Evolutionary conservation across 202 grass and related monocot species (phyloP).

Genomic region (Elaeis oleifera): DNA sequence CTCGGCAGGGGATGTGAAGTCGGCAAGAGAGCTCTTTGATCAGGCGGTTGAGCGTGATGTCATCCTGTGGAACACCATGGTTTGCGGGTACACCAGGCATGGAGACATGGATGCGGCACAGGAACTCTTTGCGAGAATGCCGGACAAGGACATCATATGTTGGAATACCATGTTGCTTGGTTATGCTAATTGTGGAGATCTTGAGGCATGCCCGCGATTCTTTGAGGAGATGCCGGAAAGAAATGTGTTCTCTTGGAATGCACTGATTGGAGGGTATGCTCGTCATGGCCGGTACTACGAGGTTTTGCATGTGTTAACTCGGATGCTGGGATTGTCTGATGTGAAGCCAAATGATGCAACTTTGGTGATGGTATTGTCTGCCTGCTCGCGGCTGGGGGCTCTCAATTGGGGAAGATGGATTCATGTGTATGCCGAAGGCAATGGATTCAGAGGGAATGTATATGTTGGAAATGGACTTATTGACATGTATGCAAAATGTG

Average conservation of each 20-base stretch:
- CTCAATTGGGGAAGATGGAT: constrained; percentile 7
- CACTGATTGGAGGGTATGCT: constrained; percentile 5
- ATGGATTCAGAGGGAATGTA: neutral
- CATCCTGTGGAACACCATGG: constrained; percentile 18
- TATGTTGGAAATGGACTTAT: constrained; percentile 17
- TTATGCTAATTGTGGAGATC: neutral
- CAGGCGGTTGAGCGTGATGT: constrained; percentile 5
- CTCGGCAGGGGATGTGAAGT: constrained; percentile 1
- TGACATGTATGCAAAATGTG: constrained; percentile 24
- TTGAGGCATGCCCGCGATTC: neutral
- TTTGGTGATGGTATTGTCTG: constrained; percentile 2
- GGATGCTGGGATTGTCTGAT: neutral
- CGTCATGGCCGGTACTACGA: neutral
- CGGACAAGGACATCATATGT: constrained; percentile 5
- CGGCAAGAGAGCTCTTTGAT: constrained; percentile 10
- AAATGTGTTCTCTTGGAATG: constrained; percentile 26
- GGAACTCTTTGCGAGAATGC: constrained; percentile 10
- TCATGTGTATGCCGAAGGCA: constrained; percentile 6
- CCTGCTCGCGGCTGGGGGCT: constrained; percentile 4
- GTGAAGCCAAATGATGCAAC: constrained; percentile 16
- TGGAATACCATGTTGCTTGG: constrained; percentile 18
- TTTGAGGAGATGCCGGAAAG: constrained; percentile 22
- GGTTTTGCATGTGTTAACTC: constrained; percentile 2
- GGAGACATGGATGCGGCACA: constrained; percentile 7
- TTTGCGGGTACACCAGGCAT: neutral